phyloP scores from a whole-genome alignment of 2,329 filamentous ascomycete species.

The Cladosporium sp. region DNA sequence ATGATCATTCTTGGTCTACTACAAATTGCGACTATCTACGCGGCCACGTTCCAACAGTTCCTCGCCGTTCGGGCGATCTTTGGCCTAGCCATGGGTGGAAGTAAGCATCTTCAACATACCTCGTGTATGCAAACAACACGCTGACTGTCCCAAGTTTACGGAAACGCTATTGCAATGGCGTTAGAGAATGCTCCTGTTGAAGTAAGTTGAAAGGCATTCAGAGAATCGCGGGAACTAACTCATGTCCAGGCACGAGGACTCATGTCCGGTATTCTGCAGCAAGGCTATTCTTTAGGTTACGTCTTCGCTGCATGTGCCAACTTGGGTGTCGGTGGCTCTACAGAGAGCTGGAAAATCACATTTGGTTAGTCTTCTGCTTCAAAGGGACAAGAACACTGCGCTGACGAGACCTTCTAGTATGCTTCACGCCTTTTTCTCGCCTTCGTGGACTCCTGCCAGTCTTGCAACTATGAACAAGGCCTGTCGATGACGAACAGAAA shows the following conservation, averaged over 20 bases:
- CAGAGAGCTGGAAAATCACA: slow-evolving; percentile 62
- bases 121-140: too few species aligned
- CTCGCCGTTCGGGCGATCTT: slow-evolving; percentile 69
- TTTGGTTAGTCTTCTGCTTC: slow-evolving; percentile 16
- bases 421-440: too few species aligned
- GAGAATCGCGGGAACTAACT: background rate
- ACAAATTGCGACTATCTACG: slow-evolving; percentile 75
- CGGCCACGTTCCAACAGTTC: slow-evolving; percentile 65
- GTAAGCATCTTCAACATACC: too few species aligned
- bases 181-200: slow-evolving; percentile 66
- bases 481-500: too few species aligned
- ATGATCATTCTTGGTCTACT: slow-evolving; percentile 67
- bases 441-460: too few species aligned
- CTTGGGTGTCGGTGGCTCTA: slow-evolving; percentile 62
- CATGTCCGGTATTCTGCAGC: slow-evolving; percentile 77
- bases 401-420: background rate
- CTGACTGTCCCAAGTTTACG: too few species aligned
- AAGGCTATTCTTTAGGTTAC: slow-evolving; percentile 74
- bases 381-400: too few species aligned
- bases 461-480: too few species aligned
- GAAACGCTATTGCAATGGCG: slow-evolving; percentile 73
- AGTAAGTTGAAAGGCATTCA: too few species aligned
- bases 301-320: slow-evolving; percentile 72
- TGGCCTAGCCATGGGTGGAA: slow-evolving; percentile 76
- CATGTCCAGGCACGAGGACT: slow-evolving; percentile 57